Percentiles rank a stretch among this genome's conserved stretches.
Evolutionary conservation across 2,329 filamentous ascomycete genomes (phyloP).

Genomic region (Ceratocystis destructans): DNA sequence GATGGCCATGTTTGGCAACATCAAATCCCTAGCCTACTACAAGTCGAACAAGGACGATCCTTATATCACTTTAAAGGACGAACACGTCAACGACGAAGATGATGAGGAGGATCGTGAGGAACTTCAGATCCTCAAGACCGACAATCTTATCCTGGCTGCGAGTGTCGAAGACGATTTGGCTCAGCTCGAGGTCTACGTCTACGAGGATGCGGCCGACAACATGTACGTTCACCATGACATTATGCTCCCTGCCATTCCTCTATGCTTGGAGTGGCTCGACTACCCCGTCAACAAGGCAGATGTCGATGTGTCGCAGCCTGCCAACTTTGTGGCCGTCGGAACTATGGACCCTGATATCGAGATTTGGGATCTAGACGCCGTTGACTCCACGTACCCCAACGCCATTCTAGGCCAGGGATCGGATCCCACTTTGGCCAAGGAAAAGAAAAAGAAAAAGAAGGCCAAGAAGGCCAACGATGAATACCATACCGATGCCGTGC

Average conservation of each 20-base stretch:
- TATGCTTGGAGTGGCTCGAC: constrained; percentile 92
- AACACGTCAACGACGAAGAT: constrained; percentile 57
- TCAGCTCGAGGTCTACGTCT: constrained; percentile 92
- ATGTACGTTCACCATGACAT: constrained; percentile 99
- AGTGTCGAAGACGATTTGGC: constrained; percentile 96
- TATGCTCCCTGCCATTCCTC: constrained; percentile 92
- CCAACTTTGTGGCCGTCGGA: constrained; percentile 87
- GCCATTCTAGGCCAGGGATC: constrained; percentile 73
- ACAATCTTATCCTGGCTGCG: constrained; percentile 83
- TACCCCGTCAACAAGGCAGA: constrained; percentile 65
- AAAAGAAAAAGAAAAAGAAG: constrained; percentile 81
- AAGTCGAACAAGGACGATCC: constrained; percentile 89
- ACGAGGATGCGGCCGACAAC: constrained; percentile 89
- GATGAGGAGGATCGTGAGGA: constrained; percentile 68
- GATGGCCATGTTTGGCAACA: constrained; percentile 88
- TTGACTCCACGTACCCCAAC: constrained; percentile 97
- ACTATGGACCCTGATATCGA: constrained; percentile 99
- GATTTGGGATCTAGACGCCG: constrained; percentile 90
- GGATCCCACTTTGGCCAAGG: constrained; percentile 42
- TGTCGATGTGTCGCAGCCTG: constrained; percentile 49
- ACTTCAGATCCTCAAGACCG: constrained; percentile 78
- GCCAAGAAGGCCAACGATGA: constrained; percentile 74
- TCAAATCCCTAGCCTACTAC: constrained; percentile 88
- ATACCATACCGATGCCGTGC: constrained; percentile 87
- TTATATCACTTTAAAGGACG: constrained; percentile 77